These are phyloP conservation scores for Schizosaccharomyces cryophilus DNA, from an alignment of 805 yeast species.

Conservation along the genomic window DNA sequence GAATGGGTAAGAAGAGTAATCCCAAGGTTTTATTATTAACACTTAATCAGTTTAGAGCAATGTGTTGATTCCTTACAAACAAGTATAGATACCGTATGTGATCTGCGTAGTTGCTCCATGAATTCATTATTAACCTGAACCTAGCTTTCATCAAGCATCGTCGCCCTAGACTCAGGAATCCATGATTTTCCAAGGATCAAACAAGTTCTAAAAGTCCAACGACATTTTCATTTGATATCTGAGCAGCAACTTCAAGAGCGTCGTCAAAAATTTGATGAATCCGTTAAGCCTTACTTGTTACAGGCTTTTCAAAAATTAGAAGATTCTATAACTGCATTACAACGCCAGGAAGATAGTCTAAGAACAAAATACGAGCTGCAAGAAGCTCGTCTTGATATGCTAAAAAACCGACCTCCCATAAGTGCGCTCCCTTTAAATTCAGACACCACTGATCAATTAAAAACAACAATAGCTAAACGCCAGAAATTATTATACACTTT, in stretches of 20 bases:
- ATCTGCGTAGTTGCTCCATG: neutral
- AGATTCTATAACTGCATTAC: neutral
- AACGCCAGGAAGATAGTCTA: neutral
- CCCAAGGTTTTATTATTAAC: neutral
- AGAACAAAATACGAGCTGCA: neutral
- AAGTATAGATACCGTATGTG: neutral
- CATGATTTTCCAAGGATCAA: neutral
- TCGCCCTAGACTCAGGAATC: neutral
- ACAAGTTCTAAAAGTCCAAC: neutral
- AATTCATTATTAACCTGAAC: neutral
- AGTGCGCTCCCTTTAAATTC: neutral
- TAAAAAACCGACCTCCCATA: neutral
- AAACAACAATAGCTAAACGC: neutral
- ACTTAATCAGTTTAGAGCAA: neutral
- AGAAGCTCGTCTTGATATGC: neutral
- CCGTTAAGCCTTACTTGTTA: neutral
- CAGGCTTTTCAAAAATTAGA: neutral
- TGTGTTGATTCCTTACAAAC: neutral
- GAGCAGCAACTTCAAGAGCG: neutral
- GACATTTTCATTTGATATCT: neutral
- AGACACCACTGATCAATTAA: neutral
- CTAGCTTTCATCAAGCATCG: neutral
- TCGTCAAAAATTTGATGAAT: neutral
- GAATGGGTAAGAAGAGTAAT: neutral
- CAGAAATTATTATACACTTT: neutral